Percentiles rank a stretch among this genome's conserved stretches.
These are phyloP conservation scores for Ammopiptanthus mongolicus DNA, from an alignment of 306 rosid genomes.

Conservation along the genomic window DNA sequence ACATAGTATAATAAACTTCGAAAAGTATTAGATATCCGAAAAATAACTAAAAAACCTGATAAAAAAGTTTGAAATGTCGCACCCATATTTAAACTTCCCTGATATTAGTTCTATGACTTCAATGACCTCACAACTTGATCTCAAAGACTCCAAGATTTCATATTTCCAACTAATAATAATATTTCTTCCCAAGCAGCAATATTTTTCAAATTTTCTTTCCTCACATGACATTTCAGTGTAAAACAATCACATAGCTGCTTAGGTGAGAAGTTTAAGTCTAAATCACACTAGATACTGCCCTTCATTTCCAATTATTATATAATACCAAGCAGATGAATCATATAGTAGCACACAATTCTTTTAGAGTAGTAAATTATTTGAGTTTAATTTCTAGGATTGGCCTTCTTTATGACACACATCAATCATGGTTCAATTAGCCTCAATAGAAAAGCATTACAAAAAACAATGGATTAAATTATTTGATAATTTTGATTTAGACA, in stretches of 20 bases:
- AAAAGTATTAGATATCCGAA: neutral
- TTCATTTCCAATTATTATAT: neutral
- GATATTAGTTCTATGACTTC: neutral
- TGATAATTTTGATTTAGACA: neutral
- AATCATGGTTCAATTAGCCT: neutral
- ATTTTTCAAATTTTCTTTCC: neutral
- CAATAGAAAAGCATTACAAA: neutral
- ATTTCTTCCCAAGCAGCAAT: neutral
- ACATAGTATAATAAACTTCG: neutral
- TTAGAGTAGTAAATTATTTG: neutral
- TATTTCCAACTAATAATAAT: neutral
- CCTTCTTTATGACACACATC: neutral
- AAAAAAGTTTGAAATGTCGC: neutral
- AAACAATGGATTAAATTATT: neutral
- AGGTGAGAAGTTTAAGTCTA: neutral
- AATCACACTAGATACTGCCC: conserved; percentile 1
- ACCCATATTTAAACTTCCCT: neutral
- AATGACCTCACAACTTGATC: conserved; percentile 1
- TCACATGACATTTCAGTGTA: neutral
- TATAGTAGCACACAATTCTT: neutral
- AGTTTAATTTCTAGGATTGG: neutral
- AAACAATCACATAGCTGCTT: neutral
- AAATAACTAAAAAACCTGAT: neutral
- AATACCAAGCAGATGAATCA: neutral
- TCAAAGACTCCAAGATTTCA: neutral